A percentile compares a stretch with the other conserved stretches of the same genome.
These are phyloP conservation scores for Penicillium frequentans DNA, from an alignment of 2,329 filamentous ascomycete species.

Conservation along the genomic window DNA sequence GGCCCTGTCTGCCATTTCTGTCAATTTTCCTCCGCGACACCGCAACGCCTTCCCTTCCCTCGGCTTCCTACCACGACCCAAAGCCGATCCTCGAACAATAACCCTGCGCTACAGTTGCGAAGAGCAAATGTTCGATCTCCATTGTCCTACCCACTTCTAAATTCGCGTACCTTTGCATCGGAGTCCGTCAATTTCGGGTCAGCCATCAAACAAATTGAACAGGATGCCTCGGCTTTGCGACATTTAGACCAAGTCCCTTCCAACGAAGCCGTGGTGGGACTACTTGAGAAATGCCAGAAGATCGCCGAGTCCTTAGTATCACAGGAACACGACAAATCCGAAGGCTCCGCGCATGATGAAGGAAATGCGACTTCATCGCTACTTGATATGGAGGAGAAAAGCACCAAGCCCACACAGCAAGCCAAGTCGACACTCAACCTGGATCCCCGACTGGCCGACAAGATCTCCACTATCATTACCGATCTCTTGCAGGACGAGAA, in stretches of 20 bases:
- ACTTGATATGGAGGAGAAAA: constrained; percentile 42
- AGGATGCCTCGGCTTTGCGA: constrained; percentile 30
- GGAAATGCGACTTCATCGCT: constrained; percentile 42
- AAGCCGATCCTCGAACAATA: constrained; percentile 7
- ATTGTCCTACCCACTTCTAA: constrained; percentile 1
- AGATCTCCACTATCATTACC: constrained; percentile 61
- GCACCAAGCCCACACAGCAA: constrained; percentile 13
- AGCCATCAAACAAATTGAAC: constrained; percentile 31
- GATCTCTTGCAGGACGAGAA: constrained; percentile 70
- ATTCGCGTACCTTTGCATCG: constrained; percentile 21
- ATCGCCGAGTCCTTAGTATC: constrained; percentile 33
- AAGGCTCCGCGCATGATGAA: constrained; percentile 22
- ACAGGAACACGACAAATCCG: constrained; percentile 22
- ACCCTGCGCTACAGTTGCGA: constrained; percentile 18
- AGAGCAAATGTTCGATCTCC: constrained; percentile 10
- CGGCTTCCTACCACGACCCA: constrained; percentile 10
- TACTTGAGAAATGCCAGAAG: constrained; percentile 37
- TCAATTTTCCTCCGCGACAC: constrained; percentile 30
- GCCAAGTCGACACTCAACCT: constrained; percentile 29
- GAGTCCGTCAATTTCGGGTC: constrained; percentile 16
- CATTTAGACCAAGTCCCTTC: constrained; percentile 32
- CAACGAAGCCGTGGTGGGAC: constrained; percentile 33
- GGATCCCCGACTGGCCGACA: constrained; percentile 39
- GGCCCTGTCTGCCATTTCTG: constrained; percentile 41
- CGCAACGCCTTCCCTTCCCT: constrained; percentile 20